These are phyloP conservation scores for Monosporozyma unispora DNA, from an alignment of 805 yeast species.

Conservation along the genomic window DNA sequence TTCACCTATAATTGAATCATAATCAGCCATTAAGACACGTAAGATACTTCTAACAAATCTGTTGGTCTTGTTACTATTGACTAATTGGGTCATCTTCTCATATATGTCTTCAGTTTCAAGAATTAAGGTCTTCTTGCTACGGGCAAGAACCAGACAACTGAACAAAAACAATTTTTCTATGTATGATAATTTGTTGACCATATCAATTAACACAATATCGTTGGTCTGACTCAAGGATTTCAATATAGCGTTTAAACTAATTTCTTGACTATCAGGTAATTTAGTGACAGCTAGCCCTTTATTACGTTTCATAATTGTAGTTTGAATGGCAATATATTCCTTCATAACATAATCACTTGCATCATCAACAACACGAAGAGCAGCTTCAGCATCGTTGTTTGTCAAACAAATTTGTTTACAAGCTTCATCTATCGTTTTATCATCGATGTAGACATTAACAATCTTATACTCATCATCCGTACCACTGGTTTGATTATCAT, in stretches of 20 bases:
- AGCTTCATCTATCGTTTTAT: slow-evolving; percentile 6
- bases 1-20: neutral
- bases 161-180: slow-evolving; percentile 1
- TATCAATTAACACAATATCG: slow-evolving; percentile 16
- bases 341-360: slow-evolving; percentile 8
- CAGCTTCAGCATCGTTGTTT: slow-evolving; percentile 55
- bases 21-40: neutral
- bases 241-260: slow-evolving; percentile 62
- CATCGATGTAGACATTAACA: slow-evolving; percentile 10
- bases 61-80: neutral
- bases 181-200: neutral
- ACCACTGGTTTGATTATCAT: no score
- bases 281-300: neutral
- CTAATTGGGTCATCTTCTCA: neutral
- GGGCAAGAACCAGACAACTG: neutral
- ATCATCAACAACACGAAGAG: slow-evolving; percentile 9
- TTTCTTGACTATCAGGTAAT: slow-evolving; percentile 37
- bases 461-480: slow-evolving; percentile 22
- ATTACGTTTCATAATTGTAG: neutral
- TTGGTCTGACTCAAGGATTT: slow-evolving; percentile 71
- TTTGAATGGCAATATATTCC: slow-evolving; percentile 11
- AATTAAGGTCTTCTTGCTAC: neutral
- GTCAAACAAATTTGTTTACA: slow-evolving; percentile 27
- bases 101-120: neutral
- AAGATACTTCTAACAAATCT: neutral